Evolutionary conservation across 192 early-diverging fungal species (phyloP).

Genomic region (Phlyctochytrium bullatum): DNA sequence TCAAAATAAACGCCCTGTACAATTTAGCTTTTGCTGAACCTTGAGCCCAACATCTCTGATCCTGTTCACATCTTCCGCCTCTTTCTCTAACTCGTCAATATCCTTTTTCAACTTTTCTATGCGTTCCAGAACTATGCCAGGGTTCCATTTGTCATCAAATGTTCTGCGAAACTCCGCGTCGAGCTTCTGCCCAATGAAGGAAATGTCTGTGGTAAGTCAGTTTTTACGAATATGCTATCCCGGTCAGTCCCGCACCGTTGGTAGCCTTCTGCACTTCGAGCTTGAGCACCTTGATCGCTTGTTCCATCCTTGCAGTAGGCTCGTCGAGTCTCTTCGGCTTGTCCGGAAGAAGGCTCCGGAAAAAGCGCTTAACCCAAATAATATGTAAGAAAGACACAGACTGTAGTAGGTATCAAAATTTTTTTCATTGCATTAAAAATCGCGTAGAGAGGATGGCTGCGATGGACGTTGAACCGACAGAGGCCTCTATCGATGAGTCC

Average conservation of each 20-base stretch:
- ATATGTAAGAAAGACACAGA: too few relatives aligned
- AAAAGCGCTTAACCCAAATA: too few relatives aligned
- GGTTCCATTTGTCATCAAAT: background rate
- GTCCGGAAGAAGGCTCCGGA: too few relatives aligned
- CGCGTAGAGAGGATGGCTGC: background rate
- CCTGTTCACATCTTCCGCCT: too few relatives aligned
- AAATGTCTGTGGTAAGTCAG: background rate
- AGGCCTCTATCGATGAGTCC: conserved; percentile 80
- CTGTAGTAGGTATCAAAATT: background rate
- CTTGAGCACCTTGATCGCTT: background rate
- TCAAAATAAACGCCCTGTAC: background rate
- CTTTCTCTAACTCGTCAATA: too few relatives aligned
- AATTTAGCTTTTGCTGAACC: too few relatives aligned
- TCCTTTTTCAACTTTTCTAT: background rate
- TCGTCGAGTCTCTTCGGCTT: too few relatives aligned
- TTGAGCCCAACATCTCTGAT: too few relatives aligned
- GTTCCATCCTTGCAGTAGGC: background rate
- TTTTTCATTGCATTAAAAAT: too few relatives aligned
- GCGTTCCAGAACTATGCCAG: background rate
- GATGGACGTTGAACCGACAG: conserved; percentile 9
- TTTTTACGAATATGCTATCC: too few relatives aligned
- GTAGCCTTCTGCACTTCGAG: background rate
- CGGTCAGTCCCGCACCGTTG: background rate
- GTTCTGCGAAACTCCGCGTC: background rate
- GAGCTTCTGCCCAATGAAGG: background rate